Evolutionary conservation across 331 rosid genomes (phyloP), one percentile per base, ranked within the genome.

Genomic region (Malus hybrid): DNA sequence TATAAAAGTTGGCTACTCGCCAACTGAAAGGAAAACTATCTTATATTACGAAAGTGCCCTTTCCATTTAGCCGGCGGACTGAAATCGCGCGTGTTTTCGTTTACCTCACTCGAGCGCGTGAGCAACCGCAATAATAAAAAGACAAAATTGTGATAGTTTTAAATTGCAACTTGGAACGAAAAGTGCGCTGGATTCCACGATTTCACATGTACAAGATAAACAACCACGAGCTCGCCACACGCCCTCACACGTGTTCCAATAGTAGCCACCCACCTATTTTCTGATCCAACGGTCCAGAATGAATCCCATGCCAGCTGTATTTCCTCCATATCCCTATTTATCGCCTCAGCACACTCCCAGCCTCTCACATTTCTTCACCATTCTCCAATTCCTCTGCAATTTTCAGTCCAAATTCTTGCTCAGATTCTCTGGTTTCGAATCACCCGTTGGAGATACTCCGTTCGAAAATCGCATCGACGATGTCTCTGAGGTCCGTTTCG

Each of bases 151-250:
- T 10, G 24, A 57, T 0, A 0, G 4, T 7, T 28, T n/a, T 3
- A 5, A 0, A 75, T 65, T 10, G 26, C 60, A 63, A 84, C 78
- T 82, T 77, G 88, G 68, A 80, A 50, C 46, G 74, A 26, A 70
- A 61, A 62, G 76, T 71, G 61, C 28, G 50, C 1, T 10, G 28
- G 68, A 52, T 78, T 78, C 72, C 74, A 20, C 39, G 7, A 77
- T 55, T 72, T 44, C 73, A 73, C 29, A 3, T 34, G 77, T 29
- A 82, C 1, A 6, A 61, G 81, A 88, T 83, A 42, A 79, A 44
- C 56, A 20, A 29, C 93, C 96, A 90, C 88, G 87, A 85, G 93
- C 4, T 33, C 11, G 62, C 85, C 93, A 90, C 96, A 90, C 93
- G 91, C 93, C 85, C 19, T 0, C 28, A 3, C 67, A 71, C 60